Percentiles rank a stretch among this genome's conserved stretches.
Conservation (phyloP, 768 basidiomycete species). For the Coprinellus micaceus region DNA sequence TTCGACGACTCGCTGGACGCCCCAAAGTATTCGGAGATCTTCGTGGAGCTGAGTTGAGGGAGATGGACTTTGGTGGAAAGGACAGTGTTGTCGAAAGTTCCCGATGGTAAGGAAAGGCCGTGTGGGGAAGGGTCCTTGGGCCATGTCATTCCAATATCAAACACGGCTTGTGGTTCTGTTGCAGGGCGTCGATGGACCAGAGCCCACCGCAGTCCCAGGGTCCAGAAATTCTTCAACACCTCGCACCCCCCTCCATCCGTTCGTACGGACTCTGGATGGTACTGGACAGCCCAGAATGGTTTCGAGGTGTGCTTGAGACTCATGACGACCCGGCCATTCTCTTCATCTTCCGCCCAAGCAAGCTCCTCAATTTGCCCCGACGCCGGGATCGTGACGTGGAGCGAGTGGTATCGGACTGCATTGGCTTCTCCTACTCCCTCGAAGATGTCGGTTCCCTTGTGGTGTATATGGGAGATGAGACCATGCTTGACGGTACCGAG, state of each 20-base stretch:
- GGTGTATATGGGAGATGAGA: constrained; percentile 62
- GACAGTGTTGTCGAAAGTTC: constrained; percentile 26
- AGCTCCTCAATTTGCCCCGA: constrained; percentile 55
- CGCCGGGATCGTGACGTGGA: constrained; percentile 52
- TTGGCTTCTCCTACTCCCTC: constrained; percentile 47
- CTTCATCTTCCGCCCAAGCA: constrained; percentile 70
- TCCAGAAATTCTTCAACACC: constrained; percentile 73
- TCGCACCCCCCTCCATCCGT: constrained; percentile 67
- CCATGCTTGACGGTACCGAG: constrained; percentile 53
- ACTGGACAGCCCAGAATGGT: constrained; percentile 88
- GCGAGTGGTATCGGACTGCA: constrained; percentile 79
- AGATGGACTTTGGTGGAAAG: constrained; percentile 33
- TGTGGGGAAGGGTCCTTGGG: constrained; percentile 38
- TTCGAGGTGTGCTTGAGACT: constrained; percentile 56
- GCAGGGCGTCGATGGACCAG: constrained; percentile 33
- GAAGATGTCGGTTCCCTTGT: constrained; percentile 60
- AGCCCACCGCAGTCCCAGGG: constrained; percentile 58
- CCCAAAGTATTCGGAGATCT: constrained; percentile 61
- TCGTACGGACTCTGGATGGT: constrained; percentile 82
- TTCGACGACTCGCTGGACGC: constrained; percentile 54
- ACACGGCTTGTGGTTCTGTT: constrained; percentile 38
- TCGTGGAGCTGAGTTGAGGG: constrained; percentile 37
- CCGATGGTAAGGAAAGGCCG: constrained; percentile 20
- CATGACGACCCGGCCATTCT: constrained; percentile 73
- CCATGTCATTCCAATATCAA: constrained; percentile 53